Conservation (phyloP, 1,139 yeast genomes). For the Hanseniaspora sp. region DNA sequence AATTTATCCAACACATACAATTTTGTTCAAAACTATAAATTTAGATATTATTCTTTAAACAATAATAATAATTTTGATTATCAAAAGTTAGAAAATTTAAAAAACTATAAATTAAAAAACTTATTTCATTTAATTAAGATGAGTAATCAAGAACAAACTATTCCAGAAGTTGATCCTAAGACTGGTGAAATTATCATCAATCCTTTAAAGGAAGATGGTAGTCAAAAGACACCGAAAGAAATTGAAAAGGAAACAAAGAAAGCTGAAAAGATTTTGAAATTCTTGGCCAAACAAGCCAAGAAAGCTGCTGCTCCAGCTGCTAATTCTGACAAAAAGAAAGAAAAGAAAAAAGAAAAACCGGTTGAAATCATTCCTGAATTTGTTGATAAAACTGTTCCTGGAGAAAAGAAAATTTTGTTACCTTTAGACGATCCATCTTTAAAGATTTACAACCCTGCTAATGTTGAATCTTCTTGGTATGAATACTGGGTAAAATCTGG, state of each 20-base stretch:
- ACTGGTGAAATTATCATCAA: constrained; percentile 31
- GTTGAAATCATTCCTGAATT: constrained; percentile 71
- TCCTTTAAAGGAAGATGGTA: constrained; percentile 31
- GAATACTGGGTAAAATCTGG: constrained; percentile 93
- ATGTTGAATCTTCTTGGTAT: constrained; percentile 96
- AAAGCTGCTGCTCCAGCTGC: constrained; percentile 41
- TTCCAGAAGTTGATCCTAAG: constrained; percentile 30
- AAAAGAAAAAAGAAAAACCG: constrained; percentile 59
- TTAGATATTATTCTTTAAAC: background rate
- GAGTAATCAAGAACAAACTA: constrained; percentile 13
- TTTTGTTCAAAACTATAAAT: background rate
- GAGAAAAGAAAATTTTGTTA: constrained; percentile 79
- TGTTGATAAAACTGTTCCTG: constrained; percentile 69
- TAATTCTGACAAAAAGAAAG: constrained; percentile 41
- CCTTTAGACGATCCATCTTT: constrained; percentile 85
- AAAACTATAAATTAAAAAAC: background rate
- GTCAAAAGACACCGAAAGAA: constrained; percentile 56
- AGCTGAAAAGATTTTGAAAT: constrained; percentile 93
- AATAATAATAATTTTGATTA: background rate
- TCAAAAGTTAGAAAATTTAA: constrained; percentile 2
- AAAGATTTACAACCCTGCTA: constrained; percentile 84
- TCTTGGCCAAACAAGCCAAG: constrained; percentile 84
- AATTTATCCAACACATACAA: background rate
- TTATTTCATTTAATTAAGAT: constrained; percentile 8
- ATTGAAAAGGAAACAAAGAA: constrained; percentile 89